These are phyloP conservation scores for Amphirosellinia nigrospora DNA, from an alignment of 495 filamentous ascomycete species.

Conservation along the genomic window DNA sequence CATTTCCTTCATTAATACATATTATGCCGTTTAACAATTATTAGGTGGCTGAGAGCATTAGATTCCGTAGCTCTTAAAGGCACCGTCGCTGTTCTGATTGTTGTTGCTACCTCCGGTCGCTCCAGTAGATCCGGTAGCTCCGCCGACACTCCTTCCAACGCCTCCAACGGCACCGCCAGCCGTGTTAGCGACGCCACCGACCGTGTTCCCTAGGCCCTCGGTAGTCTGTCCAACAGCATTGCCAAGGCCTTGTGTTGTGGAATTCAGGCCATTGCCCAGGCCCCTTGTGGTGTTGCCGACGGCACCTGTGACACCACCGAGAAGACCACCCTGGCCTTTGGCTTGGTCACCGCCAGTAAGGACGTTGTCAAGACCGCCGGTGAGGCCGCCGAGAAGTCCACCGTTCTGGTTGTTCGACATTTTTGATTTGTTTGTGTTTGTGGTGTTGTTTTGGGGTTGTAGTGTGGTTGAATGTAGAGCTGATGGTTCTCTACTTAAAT, in stretches of 20 bases:
- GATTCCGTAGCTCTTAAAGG: slow-evolving; percentile 41
- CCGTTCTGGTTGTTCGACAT: slow-evolving; percentile 44
- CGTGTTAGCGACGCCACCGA: slow-evolving; percentile 34
- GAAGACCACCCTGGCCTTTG: slow-evolving; percentile 49
- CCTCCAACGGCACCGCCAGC: slow-evolving; percentile 37
- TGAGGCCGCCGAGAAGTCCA: slow-evolving; percentile 49
- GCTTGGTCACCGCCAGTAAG: slow-evolving; percentile 49
- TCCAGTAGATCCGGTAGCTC: slow-evolving; percentile 34
- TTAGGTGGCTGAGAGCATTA: slow-evolving; percentile 7
- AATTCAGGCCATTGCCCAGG: slow-evolving; percentile 43
- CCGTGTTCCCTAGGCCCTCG: slow-evolving; percentile 41
- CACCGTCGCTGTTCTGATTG: slow-evolving; percentile 22
- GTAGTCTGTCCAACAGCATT: slow-evolving; percentile 45
- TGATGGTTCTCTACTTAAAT: background rate
- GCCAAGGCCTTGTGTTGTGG: slow-evolving; percentile 43
- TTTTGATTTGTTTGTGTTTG: slow-evolving; percentile 22
- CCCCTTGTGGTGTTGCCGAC: slow-evolving; percentile 43
- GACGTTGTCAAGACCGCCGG: slow-evolving; percentile 47
- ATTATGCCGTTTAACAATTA: background rate
- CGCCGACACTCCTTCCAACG: slow-evolving; percentile 22
- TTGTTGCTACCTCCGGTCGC: slow-evolving; percentile 20
- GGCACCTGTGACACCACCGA: slow-evolving; percentile 41
- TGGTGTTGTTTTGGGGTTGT: slow-evolving; percentile 9
- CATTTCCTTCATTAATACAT: background rate
- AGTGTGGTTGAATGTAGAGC: background rate